Percentiles rank a stretch among this genome's conserved stretches.
phyloP scores from a whole-genome alignment of 345 rosid species.

The Alliaria petiolata region DNA sequence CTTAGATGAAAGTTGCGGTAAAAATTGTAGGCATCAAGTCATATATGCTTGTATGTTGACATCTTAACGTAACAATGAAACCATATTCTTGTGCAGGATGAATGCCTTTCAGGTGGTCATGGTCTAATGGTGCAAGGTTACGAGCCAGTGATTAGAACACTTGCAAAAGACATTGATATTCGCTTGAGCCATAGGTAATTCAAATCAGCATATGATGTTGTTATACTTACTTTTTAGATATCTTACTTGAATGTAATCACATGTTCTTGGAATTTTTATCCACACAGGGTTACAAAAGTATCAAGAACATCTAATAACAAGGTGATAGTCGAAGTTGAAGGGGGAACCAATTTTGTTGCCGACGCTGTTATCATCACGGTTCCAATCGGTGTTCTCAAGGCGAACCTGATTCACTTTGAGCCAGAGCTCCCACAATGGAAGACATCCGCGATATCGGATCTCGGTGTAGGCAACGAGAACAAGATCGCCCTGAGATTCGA shows the following conservation, averaged over 20 bases:
- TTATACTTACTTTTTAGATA: neutral
- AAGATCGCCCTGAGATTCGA: slow-evolving; percentile 72
- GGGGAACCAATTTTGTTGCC: slow-evolving; percentile 55
- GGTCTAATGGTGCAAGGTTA: slow-evolving; percentile 95
- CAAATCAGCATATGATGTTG: neutral
- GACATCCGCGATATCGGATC: slow-evolving; percentile 65
- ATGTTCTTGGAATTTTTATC: neutral
- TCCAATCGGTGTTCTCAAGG: slow-evolving; percentile 80
- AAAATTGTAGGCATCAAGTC: too few species aligned
- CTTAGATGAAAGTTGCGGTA: neutral
- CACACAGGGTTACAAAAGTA: slow-evolving; percentile 57
- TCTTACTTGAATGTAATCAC: too few species aligned
- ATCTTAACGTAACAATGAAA: neutral
- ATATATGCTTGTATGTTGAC: too few species aligned
- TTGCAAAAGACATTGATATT: slow-evolving; percentile 69
- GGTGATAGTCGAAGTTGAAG: slow-evolving; percentile 58
- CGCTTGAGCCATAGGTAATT: slow-evolving; percentile 64
- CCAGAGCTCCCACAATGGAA: slow-evolving; percentile 87
- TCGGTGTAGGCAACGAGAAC: slow-evolving; percentile 82
- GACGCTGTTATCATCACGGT: slow-evolving; percentile 77
- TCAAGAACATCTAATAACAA: slow-evolving; percentile 40
- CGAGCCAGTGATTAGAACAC: slow-evolving; percentile 74
- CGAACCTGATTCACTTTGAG: slow-evolving; percentile 71
- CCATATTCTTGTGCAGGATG: slow-evolving; percentile 49
- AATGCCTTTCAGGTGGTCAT: slow-evolving; percentile 88